A percentile compares a stretch with the other conserved stretches of the same genome.
Conservation (phyloP, 352 stramenopile genomes). For the Paralagenidium karlingii region DNA sequence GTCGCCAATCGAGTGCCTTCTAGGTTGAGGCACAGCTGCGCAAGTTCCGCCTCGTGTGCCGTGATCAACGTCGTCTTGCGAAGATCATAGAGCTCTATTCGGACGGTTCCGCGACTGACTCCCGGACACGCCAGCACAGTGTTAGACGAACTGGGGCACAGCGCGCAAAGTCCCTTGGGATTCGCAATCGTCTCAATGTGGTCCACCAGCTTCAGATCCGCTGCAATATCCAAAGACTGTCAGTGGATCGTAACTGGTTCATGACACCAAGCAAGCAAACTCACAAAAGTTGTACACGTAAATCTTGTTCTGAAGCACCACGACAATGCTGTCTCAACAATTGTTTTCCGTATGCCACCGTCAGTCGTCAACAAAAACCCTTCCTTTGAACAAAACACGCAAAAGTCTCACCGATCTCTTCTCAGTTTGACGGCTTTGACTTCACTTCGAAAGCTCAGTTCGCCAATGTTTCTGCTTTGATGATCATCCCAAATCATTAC, state of each 20-base stretch:
- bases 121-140: conserved; percentile 95
- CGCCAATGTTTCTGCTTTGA: conserved; percentile 94
- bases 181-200: conserved; percentile 99
- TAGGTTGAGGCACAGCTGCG: conserved; percentile 87
- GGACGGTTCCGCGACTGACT: conserved; percentile 81
- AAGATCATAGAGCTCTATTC: conserved; percentile 96
- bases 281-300: conserved; percentile 97
- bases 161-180: conserved; percentile 88
- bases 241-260: not conserved
- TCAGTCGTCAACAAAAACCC: not conserved
- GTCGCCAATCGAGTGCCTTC: conserved; percentile 93
- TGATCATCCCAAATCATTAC: conserved; percentile 99
- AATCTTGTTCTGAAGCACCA: conserved; percentile 94
- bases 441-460: conserved; percentile 95
- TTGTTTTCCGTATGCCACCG: not conserved
- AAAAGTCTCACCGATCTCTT: conserved; percentile 67
- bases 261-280: conserved; percentile 7
- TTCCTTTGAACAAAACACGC: not conserved
- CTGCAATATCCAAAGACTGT: conserved; percentile 14
- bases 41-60: conserved; percentile 91
- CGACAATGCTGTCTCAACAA: conserved; percentile 75
- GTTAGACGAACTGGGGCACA: conserved; percentile 88
- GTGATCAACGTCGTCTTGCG: conserved; percentile 92
- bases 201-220: conserved; percentile 94
- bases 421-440: conserved; percentile 94